A percentile compares a stretch with the other conserved stretches of the same genome.
Conservation (phyloP, 108 stramenopile genomes). For the Nitzschia sp. region DNA sequence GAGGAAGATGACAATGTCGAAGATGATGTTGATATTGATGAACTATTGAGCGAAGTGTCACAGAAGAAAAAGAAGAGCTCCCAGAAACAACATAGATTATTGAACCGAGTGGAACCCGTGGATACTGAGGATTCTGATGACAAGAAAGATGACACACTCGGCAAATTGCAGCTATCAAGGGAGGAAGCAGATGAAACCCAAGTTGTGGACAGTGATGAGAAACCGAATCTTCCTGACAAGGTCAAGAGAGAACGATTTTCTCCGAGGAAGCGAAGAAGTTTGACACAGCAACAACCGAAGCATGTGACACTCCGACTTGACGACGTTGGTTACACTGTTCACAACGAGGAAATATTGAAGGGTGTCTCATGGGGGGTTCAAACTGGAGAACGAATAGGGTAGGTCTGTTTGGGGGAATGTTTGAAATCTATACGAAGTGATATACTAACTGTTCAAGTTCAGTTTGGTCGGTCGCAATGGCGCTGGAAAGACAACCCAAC, state of each 20-base stretch:
- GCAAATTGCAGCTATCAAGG: neutral
- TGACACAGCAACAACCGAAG: slow-evolving; percentile 80
- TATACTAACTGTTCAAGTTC: neutral
- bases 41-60: no score
- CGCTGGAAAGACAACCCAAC: slow-evolving; percentile 87
- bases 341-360: slow-evolving; percentile 90
- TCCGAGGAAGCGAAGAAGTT: slow-evolving; percentile 86
- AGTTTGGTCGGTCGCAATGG: slow-evolving; percentile 39
- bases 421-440: neutral
- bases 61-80: no score
- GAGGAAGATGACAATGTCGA: slow-evolving; percentile 15
- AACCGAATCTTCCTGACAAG: slow-evolving; percentile 85
- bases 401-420: neutral
- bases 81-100: no score
- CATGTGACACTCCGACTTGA: slow-evolving; percentile 86
- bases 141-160: neutral
- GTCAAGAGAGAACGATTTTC: slow-evolving; percentile 91
- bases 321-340: slow-evolving; percentile 87
- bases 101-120: neutral
- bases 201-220: slow-evolving; percentile 19
- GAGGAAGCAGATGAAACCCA: neutral
- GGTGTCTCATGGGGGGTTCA: slow-evolving; percentile 94
- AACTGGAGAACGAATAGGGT: slow-evolving; percentile 93
- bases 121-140: neutral
- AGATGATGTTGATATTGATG: neutral